These are phyloP conservation scores for Wickerhamiella infanticola DNA, from an alignment of 1,139 yeast genomes.

Conservation along the genomic window DNA sequence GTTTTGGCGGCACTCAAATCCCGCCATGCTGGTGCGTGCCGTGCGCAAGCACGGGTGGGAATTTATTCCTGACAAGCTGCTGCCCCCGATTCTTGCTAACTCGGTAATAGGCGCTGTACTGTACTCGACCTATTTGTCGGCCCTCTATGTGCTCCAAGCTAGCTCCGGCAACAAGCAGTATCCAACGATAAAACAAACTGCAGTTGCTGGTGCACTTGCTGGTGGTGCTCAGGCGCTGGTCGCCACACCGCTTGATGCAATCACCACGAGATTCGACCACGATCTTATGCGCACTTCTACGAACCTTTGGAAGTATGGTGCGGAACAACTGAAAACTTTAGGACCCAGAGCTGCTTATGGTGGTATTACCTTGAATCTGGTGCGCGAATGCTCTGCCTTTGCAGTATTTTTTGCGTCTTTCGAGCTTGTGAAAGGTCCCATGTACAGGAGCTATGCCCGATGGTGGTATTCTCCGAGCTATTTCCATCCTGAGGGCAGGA, in stretches of 20 bases:
- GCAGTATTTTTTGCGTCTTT: slow-evolving; percentile 76
- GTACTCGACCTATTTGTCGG: slow-evolving; percentile 60
- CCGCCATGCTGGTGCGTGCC: slow-evolving; percentile 56
- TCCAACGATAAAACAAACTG: slow-evolving; percentile 38
- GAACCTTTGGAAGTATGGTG: slow-evolving; percentile 65
- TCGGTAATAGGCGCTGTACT: slow-evolving; percentile 75
- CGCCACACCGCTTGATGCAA: slow-evolving; percentile 90
- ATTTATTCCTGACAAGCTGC: slow-evolving; percentile 45
- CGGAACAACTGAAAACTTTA: slow-evolving; percentile 48
- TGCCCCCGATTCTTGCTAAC: slow-evolving; percentile 81
- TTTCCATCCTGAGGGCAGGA: slow-evolving; percentile 22
- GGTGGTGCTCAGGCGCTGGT: slow-evolving; percentile 80
- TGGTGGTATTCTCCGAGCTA: slow-evolving; percentile 16
- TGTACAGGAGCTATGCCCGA: slow-evolving; percentile 10
- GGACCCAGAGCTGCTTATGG: slow-evolving; percentile 83
- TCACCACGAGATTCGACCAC: slow-evolving; percentile 65
- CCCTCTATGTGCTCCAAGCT: slow-evolving; percentile 19
- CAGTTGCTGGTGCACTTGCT: slow-evolving; percentile 71
- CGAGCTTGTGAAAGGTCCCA: slow-evolving; percentile 49
- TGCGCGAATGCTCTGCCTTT: slow-evolving; percentile 76
- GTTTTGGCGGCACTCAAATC: slow-evolving; percentile 57
- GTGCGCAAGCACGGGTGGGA: slow-evolving; percentile 70
- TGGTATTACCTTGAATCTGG: slow-evolving; percentile 60
- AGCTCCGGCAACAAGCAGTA: slow-evolving; percentile 9
- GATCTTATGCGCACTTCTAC: slow-evolving; percentile 28